Evolutionary conservation across 345 rosid genomes (phyloP), one percentile per base, ranked within the genome.

Genomic region (Geranium rotundifolium): DNA sequence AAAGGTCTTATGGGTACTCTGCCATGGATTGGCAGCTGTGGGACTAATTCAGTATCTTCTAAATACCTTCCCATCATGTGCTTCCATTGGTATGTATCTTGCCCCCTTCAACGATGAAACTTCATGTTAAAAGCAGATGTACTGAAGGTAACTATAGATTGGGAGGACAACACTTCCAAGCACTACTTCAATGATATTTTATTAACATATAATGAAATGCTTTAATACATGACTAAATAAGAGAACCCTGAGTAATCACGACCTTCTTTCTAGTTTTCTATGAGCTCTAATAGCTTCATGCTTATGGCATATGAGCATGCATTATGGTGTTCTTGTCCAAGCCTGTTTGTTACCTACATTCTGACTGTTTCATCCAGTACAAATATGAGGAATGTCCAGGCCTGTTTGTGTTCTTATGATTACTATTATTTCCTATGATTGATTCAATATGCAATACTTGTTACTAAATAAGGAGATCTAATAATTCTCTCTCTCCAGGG

Each of bases 21-120:
- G 78, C 63, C 99, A 93, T 71, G 99, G 96, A 60, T 61, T 86
- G 65, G 85, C 86, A 10, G 85, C 89, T 19, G 86, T 86, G 66
- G 74, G 69, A 55, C 68, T 90, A 39, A 77, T 86, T 77, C 89
- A 71, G 72, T 90, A 85, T 77, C 76, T 88, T 63, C 85, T 93
- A 65, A 49, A 71, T 63, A 77, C 86, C 4, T 93, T 93, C 64
- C 90, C 95, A 14, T 81, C 78, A 65, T 90, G 96, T 75, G 86
- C 91, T 67, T 93, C 96, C 23, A 76, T 93, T n/a, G 97, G 99
- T 93, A 77, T 69, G 75, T 73, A n/a, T 69, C 19, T 12, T 58
- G 59, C 65, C 54, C 9, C 54, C 37, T 63, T 13, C 39, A 4
- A 39, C 20, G 29, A 61, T 17, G 29, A 52, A 7, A 0, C 19